Evolutionary conservation across 1,139 yeast species (phyloP), one percentile per base, ranked within the genome.

Genomic region (Yamadazyma sp.): DNA sequence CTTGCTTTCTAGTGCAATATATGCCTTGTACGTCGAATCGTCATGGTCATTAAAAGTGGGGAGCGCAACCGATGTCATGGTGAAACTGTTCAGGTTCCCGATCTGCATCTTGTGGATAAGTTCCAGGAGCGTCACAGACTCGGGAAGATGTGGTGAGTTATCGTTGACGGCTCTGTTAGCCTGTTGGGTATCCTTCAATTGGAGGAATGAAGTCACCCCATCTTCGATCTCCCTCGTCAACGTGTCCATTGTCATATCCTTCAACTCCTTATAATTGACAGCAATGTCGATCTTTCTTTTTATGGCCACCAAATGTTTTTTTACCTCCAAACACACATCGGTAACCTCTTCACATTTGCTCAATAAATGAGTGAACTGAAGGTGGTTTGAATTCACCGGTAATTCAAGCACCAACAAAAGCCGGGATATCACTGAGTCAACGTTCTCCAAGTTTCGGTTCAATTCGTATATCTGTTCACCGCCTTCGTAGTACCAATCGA

Each of bases 221-320:
- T 59, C 60, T 24, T 69, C 73, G 15, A 81, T 65, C 46, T 82
- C 87, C 15, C 55, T 54, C 26, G 69, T 69, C 23, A 83, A 68
- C 1, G 81, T 72, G 11, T 64, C 64, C 45, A 84, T 68, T 18
- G 82, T 77, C 28, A 64, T 64, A 34, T 69, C 69, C 38, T 68
- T 70, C 28, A 85, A 65, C 50, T 85, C 94, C 38, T 70, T 63
- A 59, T 73, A 82, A 45, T 79, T 83, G 10, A 73, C 63, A 1
- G 85, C 70, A 7, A 82, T 61, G 43, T 78, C 84, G 9, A 81
- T 62, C 37, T 66, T 67, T 31, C 62, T 59, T 50, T 78, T 75
- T 26, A 70, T 55, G 1, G 61, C 47, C 6, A 66, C 53, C 6
- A 72, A 47, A 33, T 59, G 47, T 36, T 67, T 65, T 47, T 73